A percentile compares a stretch with the other conserved stretches of the same genome.
These are phyloP conservation scores for Plasmodium chabaudi DNA, from an alignment of 169 alveolate species.

Conservation along the genomic window DNA sequence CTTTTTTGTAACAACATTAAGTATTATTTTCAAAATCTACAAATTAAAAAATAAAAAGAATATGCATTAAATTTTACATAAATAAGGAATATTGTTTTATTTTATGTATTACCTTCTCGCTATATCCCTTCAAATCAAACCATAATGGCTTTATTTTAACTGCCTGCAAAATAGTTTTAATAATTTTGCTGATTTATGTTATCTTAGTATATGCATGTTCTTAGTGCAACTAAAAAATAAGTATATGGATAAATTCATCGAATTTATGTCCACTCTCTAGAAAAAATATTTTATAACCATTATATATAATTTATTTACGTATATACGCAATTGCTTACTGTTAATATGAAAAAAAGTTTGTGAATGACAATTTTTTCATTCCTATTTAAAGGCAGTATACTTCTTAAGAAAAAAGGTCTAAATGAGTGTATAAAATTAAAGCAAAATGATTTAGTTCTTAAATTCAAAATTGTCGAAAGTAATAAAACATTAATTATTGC, in stretches of 20 bases:
- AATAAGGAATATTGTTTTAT: background rate
- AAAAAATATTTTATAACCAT: background rate
- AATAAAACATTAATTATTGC: constrained; percentile 60
- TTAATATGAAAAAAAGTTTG: constrained; percentile 41
- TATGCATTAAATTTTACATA: background rate
- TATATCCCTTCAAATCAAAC: constrained; percentile 54
- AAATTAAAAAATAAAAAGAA: background rate
- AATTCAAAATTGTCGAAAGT: constrained; percentile 56
- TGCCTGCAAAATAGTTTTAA: constrained; percentile 13
- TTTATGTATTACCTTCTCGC: constrained; percentile 31
- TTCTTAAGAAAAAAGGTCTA: constrained; percentile 63
- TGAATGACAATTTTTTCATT: constrained; percentile 51
- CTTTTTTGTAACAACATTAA: constrained; percentile 65
- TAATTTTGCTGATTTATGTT: background rate
- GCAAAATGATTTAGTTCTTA: constrained; percentile 65
- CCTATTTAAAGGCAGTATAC: constrained; percentile 32
- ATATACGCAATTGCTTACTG: constrained; percentile 3
- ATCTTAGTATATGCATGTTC: background rate
- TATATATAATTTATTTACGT: background rate
- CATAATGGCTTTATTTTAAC: constrained; percentile 74
- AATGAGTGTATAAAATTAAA: constrained; percentile 59
- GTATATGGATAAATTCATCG: background rate
- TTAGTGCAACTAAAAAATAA: no score
- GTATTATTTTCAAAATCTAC: constrained; percentile 59
- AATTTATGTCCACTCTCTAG: background rate